Conservation (phyloP, 108 stramenopile species). For the Craspedostauros australis region DNA sequence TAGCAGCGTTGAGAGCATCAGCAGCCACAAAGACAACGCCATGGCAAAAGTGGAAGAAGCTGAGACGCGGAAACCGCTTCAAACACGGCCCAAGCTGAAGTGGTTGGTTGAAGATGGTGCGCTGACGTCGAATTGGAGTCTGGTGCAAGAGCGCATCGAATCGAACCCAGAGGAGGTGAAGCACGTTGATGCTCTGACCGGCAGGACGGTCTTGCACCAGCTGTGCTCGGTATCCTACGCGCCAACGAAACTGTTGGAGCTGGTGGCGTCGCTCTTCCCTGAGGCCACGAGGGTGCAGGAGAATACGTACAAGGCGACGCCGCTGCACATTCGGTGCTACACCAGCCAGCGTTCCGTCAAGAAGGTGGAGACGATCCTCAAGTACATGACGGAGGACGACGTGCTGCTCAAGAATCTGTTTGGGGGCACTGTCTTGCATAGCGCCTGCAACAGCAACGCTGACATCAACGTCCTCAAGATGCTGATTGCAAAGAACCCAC, state of each 20-base stretch:
- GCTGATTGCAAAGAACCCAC: conserved; percentile 20
- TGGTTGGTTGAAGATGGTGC: neutral
- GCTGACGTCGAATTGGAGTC: neutral
- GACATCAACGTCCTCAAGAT: conserved; percentile 15
- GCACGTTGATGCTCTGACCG: conserved; percentile 13
- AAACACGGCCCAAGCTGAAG: neutral
- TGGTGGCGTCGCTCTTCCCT: conserved; percentile 14
- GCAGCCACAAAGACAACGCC: neutral
- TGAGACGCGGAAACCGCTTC: no score
- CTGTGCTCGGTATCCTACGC: conserved; percentile 9
- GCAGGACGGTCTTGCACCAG: conserved; percentile 26
- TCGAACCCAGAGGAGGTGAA: conserved; percentile 11
- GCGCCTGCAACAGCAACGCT: conserved; percentile 32
- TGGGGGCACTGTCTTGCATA: conserved; percentile 39
- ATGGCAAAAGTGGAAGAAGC: no score
- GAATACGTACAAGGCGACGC: conserved; percentile 24
- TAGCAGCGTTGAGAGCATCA: conserved; percentile 1
- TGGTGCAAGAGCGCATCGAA: conserved; percentile 1
- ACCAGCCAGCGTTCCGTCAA: conserved; percentile 15
- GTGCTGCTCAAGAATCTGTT: conserved; percentile 25
- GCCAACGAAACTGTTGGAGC: conserved; percentile 18
- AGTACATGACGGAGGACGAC: conserved; percentile 21
- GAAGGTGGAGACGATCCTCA: conserved; percentile 20
- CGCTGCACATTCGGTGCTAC: conserved; percentile 31
- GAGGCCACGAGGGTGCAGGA: conserved; percentile 26